Evolutionary conservation across 1,284 basidiomycete genomes (phyloP).

Genomic region (Tylopilus orsonianus): DNA sequence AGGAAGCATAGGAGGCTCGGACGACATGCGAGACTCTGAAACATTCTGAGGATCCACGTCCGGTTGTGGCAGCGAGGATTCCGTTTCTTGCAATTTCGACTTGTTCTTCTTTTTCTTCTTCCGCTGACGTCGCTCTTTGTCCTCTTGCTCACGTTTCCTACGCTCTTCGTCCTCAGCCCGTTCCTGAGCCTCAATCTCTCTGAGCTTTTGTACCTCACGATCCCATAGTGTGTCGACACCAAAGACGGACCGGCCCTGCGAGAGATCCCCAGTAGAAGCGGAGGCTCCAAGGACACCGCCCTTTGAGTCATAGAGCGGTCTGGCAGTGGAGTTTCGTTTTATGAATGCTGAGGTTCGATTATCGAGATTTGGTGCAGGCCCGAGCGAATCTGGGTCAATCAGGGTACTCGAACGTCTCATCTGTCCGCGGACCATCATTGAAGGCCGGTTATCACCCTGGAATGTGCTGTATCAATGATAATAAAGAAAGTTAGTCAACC

Average conservation of each 20-base stretch:
- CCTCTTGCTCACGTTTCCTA: slow-evolving; percentile 43
- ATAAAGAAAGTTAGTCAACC: slow-evolving; percentile 6
- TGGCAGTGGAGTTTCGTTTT: slow-evolving; percentile 51
- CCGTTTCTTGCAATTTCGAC: slow-evolving; percentile 44
- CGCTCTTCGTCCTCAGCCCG: slow-evolving; percentile 50
- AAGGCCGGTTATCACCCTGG: slow-evolving; percentile 73
- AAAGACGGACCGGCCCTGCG: slow-evolving; percentile 69
- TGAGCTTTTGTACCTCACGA: slow-evolving; percentile 71
- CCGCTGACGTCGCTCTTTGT: slow-evolving; percentile 40
- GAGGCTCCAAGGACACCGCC: slow-evolving; percentile 34
- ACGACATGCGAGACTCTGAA: slow-evolving; percentile 35
- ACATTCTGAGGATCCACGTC: slow-evolving; percentile 12
- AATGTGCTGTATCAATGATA: slow-evolving; percentile 60
- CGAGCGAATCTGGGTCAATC: slow-evolving; percentile 67
- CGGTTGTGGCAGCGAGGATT: slow-evolving; percentile 19
- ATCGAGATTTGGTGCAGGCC: slow-evolving; percentile 25
- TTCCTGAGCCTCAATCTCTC: slow-evolving; percentile 68
- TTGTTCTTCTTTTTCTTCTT: slow-evolving; percentile 46
- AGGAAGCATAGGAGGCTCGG: slow-evolving; percentile 57
- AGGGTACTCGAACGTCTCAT: slow-evolving; percentile 59
- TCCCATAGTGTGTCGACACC: slow-evolving; percentile 83
- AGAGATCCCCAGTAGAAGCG: slow-evolving; percentile 30
- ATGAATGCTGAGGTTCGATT: slow-evolving; percentile 37
- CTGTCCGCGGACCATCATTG: slow-evolving; percentile 75
- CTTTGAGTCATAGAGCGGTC: slow-evolving; percentile 62